Evolutionary conservation across 2,329 filamentous ascomycete species (phyloP), one percentile per base, ranked within the genome.

Genomic region (Fusarium hainanense): DNA sequence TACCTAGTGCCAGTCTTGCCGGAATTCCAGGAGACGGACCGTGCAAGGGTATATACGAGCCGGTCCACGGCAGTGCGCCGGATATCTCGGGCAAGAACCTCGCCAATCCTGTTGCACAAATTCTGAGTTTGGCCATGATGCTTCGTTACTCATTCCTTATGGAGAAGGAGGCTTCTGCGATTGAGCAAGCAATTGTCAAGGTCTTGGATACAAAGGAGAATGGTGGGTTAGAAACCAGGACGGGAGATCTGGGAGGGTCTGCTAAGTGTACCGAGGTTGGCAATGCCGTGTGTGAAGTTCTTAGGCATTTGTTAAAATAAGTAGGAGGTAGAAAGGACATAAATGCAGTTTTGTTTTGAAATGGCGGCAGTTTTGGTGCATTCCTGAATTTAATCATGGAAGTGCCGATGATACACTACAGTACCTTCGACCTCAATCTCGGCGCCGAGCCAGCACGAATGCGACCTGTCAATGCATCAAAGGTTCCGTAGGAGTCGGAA

Each of bases 31-130:
- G 78, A 4, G 65, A 79, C 20, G 77, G 74, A n/a, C 73, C 70
- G n/a, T 80, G 78, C 72, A 92, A 92, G 71, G 90, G 91, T 66
- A 92, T 93, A 72, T 93, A 93, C 76, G 91, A 93, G 81, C 91
- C 91, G 6, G 92, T 93, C 57, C 91, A 93, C 76, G 91, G 90
- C 82, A 87, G 76, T 54, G 92, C 91, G 4, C 91, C 92, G 13
- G 91, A 93, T 71, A 93, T 93, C 69, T 88, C 89, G 10, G 91
- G 91, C 59, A 86, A 91, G 77, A 89, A 89, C 41, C 85, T 92
- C 43, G 90, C 91, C 56, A 93, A 93, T 80, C 91, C 91, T 0
- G 85, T 93, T 34, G 91, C 90, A 2, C 88, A 90, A 71, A 88
- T 93, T 32, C 84, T 93, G 41, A 92, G 90, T 51, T 80, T 92